A percentile compares a stretch with the other conserved stretches of the same genome.
Conservation (phyloP, 176 grass and related monocot species). For the Oropetium thomaeum region DNA sequence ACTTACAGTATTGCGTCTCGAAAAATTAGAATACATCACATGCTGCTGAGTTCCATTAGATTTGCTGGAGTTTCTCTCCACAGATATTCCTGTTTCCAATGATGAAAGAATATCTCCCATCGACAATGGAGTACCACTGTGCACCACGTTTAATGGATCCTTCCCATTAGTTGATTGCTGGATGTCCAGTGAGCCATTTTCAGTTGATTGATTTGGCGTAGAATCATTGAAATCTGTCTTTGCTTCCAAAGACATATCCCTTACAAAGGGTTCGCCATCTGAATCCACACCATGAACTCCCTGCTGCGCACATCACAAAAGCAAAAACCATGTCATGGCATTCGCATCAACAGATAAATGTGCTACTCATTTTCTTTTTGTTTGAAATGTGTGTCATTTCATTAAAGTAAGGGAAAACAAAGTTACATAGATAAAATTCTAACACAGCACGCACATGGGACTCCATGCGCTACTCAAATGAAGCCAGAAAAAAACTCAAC, state of each 20-base stretch:
- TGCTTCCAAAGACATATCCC: conserved; percentile 41
- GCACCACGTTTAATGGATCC: conserved; percentile 35
- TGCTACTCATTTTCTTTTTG: conserved; percentile 3
- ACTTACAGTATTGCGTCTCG: conserved; percentile 86
- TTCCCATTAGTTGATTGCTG: conserved; percentile 50
- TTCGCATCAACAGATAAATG: conserved; percentile 14
- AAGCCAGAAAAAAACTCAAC: background rate
- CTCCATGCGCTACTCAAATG: background rate
- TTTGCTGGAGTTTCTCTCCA: conserved; percentile 60
- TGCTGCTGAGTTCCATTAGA: conserved; percentile 61
- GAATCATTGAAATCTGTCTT: conserved; percentile 50
- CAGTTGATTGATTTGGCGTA: conserved; percentile 27
- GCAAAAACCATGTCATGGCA: conserved; percentile 20
- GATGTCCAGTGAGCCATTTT: conserved; percentile 39
- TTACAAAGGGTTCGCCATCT: conserved; percentile 49
- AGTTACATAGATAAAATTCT: too few species aligned
- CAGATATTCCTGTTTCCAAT: conserved; percentile 72
- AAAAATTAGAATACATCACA: conserved; percentile 71
- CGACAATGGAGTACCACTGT: conserved; percentile 62
- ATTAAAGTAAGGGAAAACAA: too few species aligned
- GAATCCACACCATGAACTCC: conserved; percentile 57
- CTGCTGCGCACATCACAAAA: conserved; percentile 42
- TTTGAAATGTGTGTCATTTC: too few species aligned
- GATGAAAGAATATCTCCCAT: conserved; percentile 98
- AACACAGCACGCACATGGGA: too few species aligned